Base-by-base conservation (phyloP, 495 filamentous ascomycete genomes). In the Rhypophila decipiens region DNA sequence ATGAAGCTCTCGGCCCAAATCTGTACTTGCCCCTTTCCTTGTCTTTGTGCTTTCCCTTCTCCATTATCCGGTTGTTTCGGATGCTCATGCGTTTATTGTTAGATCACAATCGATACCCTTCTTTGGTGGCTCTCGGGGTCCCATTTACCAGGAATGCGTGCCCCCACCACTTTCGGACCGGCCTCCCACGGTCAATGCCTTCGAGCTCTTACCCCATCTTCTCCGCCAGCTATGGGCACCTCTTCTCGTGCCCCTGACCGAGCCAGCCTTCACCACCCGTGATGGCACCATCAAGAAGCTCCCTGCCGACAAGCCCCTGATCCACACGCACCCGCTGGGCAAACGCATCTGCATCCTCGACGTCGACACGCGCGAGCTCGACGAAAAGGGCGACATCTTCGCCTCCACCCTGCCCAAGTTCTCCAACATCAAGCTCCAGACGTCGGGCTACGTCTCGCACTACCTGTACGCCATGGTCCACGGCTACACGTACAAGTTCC, bases 401-500 rank as follows among this genome's bases (percentile, higher is more conserved):
- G 50, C 51, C 39, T 22, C 39, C 2, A n/a, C 41, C 0, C 36
- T 55, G 5, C 58, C 57, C 13, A 39, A 49, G n/a, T 55, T 56
- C 44, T 47, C 57, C 11, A 46, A 51, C 20, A 46, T 58, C 3
- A 48, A 27, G 2, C 38, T 45, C 2, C 50, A 52, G 1, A 64
- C 68, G 5, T 55, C 58, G 5, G 70, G 68, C 36, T 63, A 68
- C 46, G 54, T 71, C 3, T 62, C 56, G 35, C 70, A 73, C 55
- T 71, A 66, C 45, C 47, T 71, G 27, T 73, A 67, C 39, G 71
- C 75, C 33, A 60, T 50, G 42, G 71, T 78, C 37, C 75, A 78
- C 55, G 71, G 71, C 47, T 77, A 78, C 64, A 67, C 74, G 45
- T 78, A 78, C 65, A 68, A 74, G 48, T 69, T 77, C 33, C 57